Conservation (phyloP, 371 early-diverging fungal genomes). For the Apophysomyces variabilis region DNA sequence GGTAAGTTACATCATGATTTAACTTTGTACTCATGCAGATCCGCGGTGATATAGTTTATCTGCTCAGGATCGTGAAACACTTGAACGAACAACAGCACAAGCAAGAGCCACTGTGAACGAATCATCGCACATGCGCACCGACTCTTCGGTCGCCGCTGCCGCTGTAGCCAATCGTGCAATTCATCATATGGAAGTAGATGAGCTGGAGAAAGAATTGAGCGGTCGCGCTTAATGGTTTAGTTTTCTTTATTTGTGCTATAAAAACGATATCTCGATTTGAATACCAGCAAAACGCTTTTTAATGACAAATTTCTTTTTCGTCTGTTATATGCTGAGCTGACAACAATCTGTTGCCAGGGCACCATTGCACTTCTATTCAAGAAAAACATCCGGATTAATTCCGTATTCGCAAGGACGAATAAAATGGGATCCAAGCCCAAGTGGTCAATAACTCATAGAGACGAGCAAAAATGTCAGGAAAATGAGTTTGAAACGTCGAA, state of each 20-base stretch:
- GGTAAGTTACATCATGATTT: conserved; percentile 22
- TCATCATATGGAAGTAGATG: conserved; percentile 60
- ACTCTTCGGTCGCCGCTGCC: conserved; percentile 30
- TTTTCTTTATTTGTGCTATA: conserved; percentile 13
- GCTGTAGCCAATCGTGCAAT: conserved; percentile 24
- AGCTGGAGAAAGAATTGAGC: conserved; percentile 64
- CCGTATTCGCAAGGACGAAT: too few species aligned
- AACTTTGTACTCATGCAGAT: not conserved
- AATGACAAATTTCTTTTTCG: too few species aligned
- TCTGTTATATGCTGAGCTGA: too few species aligned
- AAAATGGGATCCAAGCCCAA: too few species aligned
- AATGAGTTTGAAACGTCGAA: too few species aligned
- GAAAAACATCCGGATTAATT: too few species aligned
- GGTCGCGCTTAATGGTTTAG: conserved; percentile 38
- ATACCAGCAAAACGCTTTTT: not conserved
- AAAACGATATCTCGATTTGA: not conserved
- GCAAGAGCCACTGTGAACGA: conserved; percentile 24
- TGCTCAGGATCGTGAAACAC: conserved; percentile 53
- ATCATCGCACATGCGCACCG: conserved; percentile 24
- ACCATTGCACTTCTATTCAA: too few species aligned
- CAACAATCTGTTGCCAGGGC: too few species aligned
- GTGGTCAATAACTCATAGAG: too few species aligned
- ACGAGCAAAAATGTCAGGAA: too few species aligned
- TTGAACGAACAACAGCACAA: conserved; percentile 49
- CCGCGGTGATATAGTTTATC: conserved; percentile 37